Evolutionary conservation across 2,329 filamentous ascomycete species (phyloP).

Genomic region (Lachnellula cervina): DNA sequence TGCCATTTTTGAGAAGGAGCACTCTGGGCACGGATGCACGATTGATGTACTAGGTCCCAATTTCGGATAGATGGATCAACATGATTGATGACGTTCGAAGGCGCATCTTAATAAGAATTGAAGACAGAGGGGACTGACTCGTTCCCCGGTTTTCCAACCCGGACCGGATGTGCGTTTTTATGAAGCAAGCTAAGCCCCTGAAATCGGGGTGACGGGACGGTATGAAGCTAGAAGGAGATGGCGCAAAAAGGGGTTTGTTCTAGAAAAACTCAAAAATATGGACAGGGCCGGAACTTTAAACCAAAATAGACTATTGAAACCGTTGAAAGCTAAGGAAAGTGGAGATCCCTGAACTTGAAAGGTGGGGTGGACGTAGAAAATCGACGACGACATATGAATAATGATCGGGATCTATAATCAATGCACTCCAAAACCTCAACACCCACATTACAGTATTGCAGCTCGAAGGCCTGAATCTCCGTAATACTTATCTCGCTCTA

Average conservation of each 20-base stretch:
- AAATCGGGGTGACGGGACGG: not conserved
- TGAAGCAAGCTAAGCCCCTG: not conserved
- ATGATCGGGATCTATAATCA: too few species aligned
- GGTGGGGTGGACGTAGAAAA: not conserved
- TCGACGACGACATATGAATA: not conserved
- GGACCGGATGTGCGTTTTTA: too few species aligned
- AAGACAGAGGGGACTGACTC: not conserved
- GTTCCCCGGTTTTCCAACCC: too few species aligned
- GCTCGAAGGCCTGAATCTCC: too few species aligned
- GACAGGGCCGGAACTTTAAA: not conserved
- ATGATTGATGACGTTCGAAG: too few species aligned
- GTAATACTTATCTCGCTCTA: too few species aligned
- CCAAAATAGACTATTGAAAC: not conserved
- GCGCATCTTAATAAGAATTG: too few species aligned
- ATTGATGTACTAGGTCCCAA: too few species aligned
- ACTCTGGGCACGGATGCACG: too few species aligned
- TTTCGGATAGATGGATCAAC: too few species aligned
- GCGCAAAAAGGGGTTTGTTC: slow-evolving; percentile 4
- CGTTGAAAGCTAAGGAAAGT: not conserved
- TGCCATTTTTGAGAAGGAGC: too few species aligned
- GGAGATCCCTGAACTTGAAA: not conserved
- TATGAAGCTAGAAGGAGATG: not conserved
- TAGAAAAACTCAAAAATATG: slow-evolving; percentile 10
- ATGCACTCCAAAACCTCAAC: too few species aligned
- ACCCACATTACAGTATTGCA: not conserved